These are phyloP conservation scores for Lactarius sanguifluus DNA, from an alignment of 768 basidiomycete species.

Conservation along the genomic window DNA sequence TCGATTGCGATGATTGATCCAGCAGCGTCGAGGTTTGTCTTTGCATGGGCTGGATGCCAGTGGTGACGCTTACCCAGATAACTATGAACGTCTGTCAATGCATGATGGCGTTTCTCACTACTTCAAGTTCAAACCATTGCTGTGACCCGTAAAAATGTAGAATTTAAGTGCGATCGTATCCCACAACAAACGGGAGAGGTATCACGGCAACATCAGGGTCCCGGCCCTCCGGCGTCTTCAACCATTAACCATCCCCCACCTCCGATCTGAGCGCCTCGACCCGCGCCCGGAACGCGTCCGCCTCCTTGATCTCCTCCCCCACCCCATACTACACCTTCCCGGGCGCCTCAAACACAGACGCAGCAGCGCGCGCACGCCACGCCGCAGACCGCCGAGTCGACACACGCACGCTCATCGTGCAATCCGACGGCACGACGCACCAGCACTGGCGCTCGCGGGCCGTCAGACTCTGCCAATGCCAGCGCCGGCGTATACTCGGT, in stretches of 20 bases:
- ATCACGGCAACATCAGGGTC: neutral
- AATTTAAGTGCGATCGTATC: constrained; percentile 1
- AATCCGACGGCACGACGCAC: constrained; percentile 31
- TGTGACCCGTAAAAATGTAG: neutral
- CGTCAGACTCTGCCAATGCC: constrained; percentile 12
- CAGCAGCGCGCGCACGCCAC: constrained; percentile 53
- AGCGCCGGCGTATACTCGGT: no score
- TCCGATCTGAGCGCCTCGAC: constrained; percentile 84
- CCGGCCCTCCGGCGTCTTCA: constrained; percentile 45
- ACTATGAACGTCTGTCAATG: no score
- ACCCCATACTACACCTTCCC: constrained; percentile 31
- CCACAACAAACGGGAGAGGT: neutral
- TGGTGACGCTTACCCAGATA: no score
- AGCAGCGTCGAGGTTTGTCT: no score
- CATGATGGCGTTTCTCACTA: no score
- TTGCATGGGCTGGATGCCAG: no score
- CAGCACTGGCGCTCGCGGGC: constrained; percentile 23
- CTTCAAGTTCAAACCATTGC: neutral
- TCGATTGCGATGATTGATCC: no score
- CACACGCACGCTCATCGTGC: constrained; percentile 8
- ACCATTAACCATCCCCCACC: constrained; percentile 81
- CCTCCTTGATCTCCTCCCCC: constrained; percentile 46
- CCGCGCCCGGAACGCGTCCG: constrained; percentile 69
- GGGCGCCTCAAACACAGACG: constrained; percentile 62
- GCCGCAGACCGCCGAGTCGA: constrained; percentile 42